Conservation (phyloP, 495 filamentous ascomycete genomes). For the Podospora pseudopauciseta region DNA sequence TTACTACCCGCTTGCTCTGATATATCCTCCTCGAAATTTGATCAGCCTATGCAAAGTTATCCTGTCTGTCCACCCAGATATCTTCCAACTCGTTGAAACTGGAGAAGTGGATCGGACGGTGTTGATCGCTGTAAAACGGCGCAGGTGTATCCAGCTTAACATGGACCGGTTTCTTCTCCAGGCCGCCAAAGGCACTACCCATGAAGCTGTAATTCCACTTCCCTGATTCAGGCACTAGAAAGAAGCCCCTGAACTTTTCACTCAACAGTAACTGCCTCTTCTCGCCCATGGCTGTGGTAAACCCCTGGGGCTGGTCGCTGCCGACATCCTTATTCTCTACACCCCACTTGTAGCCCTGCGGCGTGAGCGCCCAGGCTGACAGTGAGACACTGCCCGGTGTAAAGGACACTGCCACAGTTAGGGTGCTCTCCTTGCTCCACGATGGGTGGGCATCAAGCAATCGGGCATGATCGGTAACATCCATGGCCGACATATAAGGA, state of each 20-base stretch:
- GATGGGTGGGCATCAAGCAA: constrained; percentile 76
- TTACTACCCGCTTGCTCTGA: neutral
- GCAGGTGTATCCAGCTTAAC: constrained; percentile 92
- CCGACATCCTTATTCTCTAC: constrained; percentile 89
- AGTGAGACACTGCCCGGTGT: constrained; percentile 97
- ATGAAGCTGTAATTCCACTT: constrained; percentile 99
- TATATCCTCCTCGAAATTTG: neutral
- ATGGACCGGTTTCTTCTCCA: constrained; percentile 85
- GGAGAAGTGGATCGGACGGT: constrained; percentile 91
- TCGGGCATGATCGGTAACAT: constrained; percentile 89
- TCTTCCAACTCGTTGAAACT: constrained; percentile 91
- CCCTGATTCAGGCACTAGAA: constrained; percentile 86
- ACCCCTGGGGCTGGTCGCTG: constrained; percentile 90
- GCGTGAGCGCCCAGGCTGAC: constrained; percentile 86
- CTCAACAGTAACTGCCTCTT: constrained; percentile 91
- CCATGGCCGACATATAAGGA: constrained; percentile 89
- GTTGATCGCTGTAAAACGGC: constrained; percentile 88
- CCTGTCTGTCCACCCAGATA: constrained; percentile 79
- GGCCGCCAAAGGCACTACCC: constrained; percentile 75
- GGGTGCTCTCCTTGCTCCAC: constrained; percentile 88
- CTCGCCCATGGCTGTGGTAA: constrained; percentile 86
- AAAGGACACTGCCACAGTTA: constrained; percentile 96
- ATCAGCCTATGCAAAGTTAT: constrained; percentile 71
- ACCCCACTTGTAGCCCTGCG: constrained; percentile 94
- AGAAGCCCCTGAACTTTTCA: constrained; percentile 90